Evolutionary conservation across 495 filamentous ascomycete species (phyloP).

Genomic region (Polyplosphaeria fusca): DNA sequence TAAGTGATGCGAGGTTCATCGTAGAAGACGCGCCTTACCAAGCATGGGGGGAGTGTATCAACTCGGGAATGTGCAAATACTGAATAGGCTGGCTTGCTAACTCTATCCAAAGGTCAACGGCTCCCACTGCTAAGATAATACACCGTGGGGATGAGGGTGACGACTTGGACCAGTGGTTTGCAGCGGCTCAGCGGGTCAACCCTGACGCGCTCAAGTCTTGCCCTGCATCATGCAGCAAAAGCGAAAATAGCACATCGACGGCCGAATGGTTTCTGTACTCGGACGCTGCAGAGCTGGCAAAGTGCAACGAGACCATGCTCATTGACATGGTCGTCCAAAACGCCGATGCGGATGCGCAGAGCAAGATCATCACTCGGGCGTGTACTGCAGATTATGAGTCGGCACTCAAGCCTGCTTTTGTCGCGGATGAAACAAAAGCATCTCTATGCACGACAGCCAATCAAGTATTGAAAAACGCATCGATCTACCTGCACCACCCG

Average conservation of each 20-base stretch:
- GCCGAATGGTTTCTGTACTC: slow-evolving; percentile 10
- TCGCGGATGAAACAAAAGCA: slow-evolving; percentile 4
- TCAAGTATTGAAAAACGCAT: neutral
- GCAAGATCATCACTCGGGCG: neutral
- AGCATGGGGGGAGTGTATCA: too few relatives aligned
- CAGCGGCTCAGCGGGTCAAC: neutral
- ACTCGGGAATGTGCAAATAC: too few relatives aligned
- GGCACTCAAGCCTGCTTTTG: neutral
- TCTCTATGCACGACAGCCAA: slow-evolving; percentile 14
- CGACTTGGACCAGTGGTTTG: slow-evolving; percentile 8
- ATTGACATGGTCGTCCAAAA: slow-evolving; percentile 9
- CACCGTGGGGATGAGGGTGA: neutral
- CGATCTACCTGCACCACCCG: neutral
- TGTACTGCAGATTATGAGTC: slow-evolving; percentile 10
- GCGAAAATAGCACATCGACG: neutral
- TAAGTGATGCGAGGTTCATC: too few relatives aligned
- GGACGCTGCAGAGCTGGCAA: neutral
- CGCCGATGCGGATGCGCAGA: neutral
- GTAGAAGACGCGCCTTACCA: too few relatives aligned
- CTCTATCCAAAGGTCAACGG: neutral
- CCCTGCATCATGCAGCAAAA: slow-evolving; percentile 9
- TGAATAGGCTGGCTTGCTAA: neutral
- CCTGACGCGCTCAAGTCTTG: slow-evolving; percentile 1
- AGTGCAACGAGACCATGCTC: slow-evolving; percentile 13
- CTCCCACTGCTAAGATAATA: neutral